Percentiles rank a stretch among this genome's conserved stretches.
Evolutionary conservation across 163 green algal species (phyloP).

Genomic region (Scenedesmus sp.): DNA sequence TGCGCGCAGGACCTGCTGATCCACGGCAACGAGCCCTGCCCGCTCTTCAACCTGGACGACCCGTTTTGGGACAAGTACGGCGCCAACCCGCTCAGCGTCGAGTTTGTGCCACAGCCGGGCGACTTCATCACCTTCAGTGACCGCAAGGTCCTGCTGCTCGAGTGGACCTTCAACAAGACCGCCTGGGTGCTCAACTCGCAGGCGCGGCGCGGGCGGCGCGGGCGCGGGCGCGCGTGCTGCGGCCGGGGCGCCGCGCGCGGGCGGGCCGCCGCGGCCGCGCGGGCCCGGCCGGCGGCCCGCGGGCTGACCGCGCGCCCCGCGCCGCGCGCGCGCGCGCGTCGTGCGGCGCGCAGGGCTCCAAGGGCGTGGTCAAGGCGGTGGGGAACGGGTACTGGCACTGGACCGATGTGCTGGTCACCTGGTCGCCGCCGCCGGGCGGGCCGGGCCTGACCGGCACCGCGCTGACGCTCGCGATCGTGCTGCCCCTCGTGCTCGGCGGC

Average conservation of each 20-base stretch:
- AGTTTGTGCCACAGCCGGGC: conserved; percentile 12
- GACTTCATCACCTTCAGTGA: not conserved
- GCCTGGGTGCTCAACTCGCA: conserved; percentile 32
- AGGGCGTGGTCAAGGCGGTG: not conserved
- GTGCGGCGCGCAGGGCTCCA: not conserved
- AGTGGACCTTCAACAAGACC: conserved; percentile 43
- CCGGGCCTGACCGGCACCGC: not conserved
- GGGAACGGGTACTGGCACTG: conserved; percentile 30
- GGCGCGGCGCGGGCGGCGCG: not conserved
- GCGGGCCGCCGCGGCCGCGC: too few relatives aligned
- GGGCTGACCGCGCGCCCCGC: too few relatives aligned
- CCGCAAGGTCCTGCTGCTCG: conserved; percentile 20
- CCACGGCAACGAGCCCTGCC: conserved; percentile 1
- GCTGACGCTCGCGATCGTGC: not conserved
- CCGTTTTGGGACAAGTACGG: conserved; percentile 26
- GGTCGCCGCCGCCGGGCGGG: not conserved
- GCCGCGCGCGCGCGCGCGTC: too few relatives aligned
- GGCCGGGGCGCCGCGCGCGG: too few relatives aligned
- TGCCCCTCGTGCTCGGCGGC: conserved; percentile 24
- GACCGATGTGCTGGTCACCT: conserved; percentile 17
- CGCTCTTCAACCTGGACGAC: not conserved
- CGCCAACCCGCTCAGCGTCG: not conserved
- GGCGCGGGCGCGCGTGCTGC: too few relatives aligned
- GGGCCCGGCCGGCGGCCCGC: too few relatives aligned
- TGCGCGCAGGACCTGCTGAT: conserved; percentile 34